Base-by-base conservation (phyloP, 305 asterid species). In the Fraxinus floribunda region DNA sequence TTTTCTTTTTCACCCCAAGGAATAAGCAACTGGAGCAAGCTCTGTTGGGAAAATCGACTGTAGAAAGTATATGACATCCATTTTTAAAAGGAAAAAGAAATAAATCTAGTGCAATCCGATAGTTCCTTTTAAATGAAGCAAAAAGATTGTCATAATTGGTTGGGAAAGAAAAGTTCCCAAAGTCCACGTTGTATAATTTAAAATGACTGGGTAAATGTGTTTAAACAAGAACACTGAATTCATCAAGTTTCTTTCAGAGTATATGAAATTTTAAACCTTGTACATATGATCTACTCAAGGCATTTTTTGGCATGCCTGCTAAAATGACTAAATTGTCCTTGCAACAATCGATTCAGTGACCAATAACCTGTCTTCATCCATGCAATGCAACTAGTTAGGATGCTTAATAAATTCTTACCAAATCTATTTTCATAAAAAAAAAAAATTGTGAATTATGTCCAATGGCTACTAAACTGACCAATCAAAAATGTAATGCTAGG, bases 221-320 rank as follows among this genome's bases (percentile, higher is more conserved):
- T 52, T 13, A 77, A 78, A 41, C 79, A 66, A 41, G 62, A 32
- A 0, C 83, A 35, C 70, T 13, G 75, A 64, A 79, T n/a, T 15
- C 60, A 49, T 18, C 79, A 49, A 64, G 79, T 41, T 64, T 36
- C 83, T 80, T 77, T 78, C 81, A 83, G 87, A 83, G 83, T 16
- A 76, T 79, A 84, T 86, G 78, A 86, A 60, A 81, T 38, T 15
- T 73, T n/a, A 68, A 82, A 75, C 86, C 89, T 88, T 80, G 85
- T 80, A 79, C 44, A 24, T 84, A 82, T 82, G 87, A 79, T 68
- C 82, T 49, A 44, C 9, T 68, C 7, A 5, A 30, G 75, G 10
- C 4, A 11, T 68, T 13, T 30, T 30, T 29, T 13, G 39, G 75
- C 39, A 30, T 68, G 75, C n/a, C 30, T 68, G 75, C 75, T 68